A percentile compares a stretch with the other conserved stretches of the same genome.
phyloP scores from a whole-genome alignment of 768 basidiomycete genomes.

The Pisolithus tinctorius region DNA sequence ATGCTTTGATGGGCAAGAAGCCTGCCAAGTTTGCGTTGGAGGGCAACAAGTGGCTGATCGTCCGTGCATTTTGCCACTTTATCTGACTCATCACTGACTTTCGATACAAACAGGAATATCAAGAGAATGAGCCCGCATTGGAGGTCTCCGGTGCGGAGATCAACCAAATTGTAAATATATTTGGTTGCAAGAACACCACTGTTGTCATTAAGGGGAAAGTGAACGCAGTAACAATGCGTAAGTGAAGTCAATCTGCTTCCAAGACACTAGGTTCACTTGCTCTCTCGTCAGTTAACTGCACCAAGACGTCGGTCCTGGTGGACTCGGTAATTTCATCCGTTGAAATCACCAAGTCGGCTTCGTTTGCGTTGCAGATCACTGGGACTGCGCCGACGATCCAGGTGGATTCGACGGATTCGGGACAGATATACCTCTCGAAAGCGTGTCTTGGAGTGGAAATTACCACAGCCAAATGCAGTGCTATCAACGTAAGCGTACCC shows the following conservation, averaged over 20 bases:
- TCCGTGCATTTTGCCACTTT: constrained; percentile 31
- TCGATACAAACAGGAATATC: constrained; percentile 62
- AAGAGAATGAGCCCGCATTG: constrained; percentile 72
- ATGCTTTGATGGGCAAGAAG: constrained; percentile 79
- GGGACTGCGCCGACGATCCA: constrained; percentile 89
- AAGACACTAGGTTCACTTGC: constrained; percentile 1
- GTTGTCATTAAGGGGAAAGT: constrained; percentile 88
- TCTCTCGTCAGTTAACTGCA: constrained; percentile 69
- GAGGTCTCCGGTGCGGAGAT: constrained; percentile 71
- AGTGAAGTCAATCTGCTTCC: neutral
- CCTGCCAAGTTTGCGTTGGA: constrained; percentile 86
- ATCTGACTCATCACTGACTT: neutral
- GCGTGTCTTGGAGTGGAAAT: constrained; percentile 77
- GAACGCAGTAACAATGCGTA: constrained; percentile 88
- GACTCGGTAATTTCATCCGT: constrained; percentile 92
- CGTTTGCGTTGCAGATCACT: constrained; percentile 88
- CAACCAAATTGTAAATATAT: constrained; percentile 82
- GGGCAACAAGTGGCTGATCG: constrained; percentile 92
- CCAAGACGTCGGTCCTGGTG: constrained; percentile 80
- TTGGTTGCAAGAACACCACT: constrained; percentile 81
- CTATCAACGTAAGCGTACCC: constrained; percentile 86
- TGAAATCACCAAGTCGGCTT: constrained; percentile 85
- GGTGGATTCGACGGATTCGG: constrained; percentile 91
- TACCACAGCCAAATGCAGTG: constrained; percentile 89
- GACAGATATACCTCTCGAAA: constrained; percentile 89